Conservation (phyloP, 1,284 basidiomycete genomes). For the Rhodotorula sp. region DNA sequence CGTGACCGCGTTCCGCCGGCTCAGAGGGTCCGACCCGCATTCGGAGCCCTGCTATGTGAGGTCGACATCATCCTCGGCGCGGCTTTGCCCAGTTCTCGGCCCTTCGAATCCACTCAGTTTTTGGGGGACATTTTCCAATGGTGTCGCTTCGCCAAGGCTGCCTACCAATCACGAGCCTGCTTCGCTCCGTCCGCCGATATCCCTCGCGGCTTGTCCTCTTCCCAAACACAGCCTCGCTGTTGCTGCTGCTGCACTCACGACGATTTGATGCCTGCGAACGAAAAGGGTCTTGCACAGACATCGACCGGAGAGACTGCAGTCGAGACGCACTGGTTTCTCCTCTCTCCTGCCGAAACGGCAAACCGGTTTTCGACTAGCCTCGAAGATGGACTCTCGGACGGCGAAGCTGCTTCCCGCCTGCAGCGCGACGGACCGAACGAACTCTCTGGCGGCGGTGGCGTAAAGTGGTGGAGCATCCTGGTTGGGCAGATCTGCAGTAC, state of each 20-base stretch:
- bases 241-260: not conserved
- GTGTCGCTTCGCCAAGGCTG: not conserved
- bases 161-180: not conserved
- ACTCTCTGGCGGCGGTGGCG: slow-evolving; percentile 48
- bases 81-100: no score
- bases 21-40: no score
- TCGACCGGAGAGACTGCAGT: slow-evolving; percentile 19
- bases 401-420: slow-evolving; percentile 44
- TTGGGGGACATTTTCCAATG: not conserved
- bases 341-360: slow-evolving; percentile 22
- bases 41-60: no score
- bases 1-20: no score
- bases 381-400: slow-evolving; percentile 45
- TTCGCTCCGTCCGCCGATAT: not conserved
- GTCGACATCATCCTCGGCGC: no score
- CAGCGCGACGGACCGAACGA: slow-evolving; percentile 51
- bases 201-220: not conserved
- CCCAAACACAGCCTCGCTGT: not conserved
- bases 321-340: slow-evolving; percentile 32
- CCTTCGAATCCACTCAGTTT: no score
- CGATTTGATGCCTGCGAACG: slow-evolving; percentile 1
- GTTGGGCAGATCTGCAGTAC: slow-evolving; percentile 50
- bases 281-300: slow-evolving; percentile 15
- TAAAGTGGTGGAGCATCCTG: slow-evolving; percentile 34
- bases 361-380: slow-evolving; percentile 21